Evolutionary conservation across 768 basidiomycete species (phyloP).

Genomic region (Rhizopogon salebrosus): DNA sequence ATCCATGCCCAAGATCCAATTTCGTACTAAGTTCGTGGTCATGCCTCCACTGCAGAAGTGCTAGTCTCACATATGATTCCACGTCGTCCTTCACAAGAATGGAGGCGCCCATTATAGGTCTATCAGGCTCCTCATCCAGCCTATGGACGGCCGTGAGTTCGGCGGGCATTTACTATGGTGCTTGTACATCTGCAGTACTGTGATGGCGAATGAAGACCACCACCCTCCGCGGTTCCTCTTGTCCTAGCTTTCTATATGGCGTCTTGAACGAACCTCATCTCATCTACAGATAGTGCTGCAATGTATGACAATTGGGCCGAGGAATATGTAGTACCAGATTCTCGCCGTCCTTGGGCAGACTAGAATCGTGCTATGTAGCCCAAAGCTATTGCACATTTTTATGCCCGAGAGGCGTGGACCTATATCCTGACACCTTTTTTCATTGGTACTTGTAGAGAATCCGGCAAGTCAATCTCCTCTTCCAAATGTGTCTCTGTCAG

Average conservation of each 20-base stretch:
- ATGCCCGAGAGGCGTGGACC: conserved; percentile 19
- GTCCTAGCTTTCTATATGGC: conserved; percentile 13
- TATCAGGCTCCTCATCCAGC: too few relatives aligned
- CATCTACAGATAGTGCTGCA: background rate
- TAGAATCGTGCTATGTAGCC: conserved; percentile 29
- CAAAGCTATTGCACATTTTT: conserved; percentile 47
- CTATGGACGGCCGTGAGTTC: too few relatives aligned
- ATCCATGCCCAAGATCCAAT: too few relatives aligned
- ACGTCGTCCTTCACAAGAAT: too few relatives aligned
- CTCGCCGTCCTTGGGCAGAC: conserved; percentile 10
- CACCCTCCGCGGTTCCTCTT: conserved; percentile 12
- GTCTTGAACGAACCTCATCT: conserved; percentile 5
- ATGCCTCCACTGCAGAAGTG: too few relatives aligned
- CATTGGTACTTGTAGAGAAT: conserved; percentile 26
- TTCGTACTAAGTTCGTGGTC: too few relatives aligned
- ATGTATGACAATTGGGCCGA: conserved; percentile 17
- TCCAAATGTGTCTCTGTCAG: background rate
- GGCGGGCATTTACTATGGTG: too few relatives aligned
- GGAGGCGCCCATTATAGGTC: too few relatives aligned
- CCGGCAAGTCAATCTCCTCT: conserved; percentile 1
- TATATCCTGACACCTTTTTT: conserved; percentile 38
- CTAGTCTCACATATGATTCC: too few relatives aligned
- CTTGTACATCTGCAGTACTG: too few relatives aligned
- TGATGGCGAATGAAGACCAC: conserved; percentile 6
- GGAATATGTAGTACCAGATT: conserved; percentile 14